phyloP scores from a whole-genome alignment of 2,329 filamentous ascomycete genomes.

The Pestalotiopsis sp. region DNA sequence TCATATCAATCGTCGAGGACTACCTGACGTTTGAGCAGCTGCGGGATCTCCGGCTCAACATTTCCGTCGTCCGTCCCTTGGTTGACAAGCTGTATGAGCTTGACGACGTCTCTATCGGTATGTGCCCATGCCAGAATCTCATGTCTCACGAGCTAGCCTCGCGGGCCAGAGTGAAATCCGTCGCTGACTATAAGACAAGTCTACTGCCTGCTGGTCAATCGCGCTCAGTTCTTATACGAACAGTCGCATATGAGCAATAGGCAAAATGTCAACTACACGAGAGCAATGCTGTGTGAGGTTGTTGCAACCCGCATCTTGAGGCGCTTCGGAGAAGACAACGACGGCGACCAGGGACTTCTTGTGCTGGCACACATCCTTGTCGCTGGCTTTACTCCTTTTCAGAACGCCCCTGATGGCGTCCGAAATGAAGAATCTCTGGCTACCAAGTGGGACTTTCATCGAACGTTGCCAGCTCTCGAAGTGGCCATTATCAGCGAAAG shows the following conservation, averaged over 20 bases:
- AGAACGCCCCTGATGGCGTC: conserved; percentile 73
- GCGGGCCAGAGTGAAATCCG: background rate
- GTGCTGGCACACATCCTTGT: conserved; percentile 79
- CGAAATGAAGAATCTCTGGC: conserved; percentile 56
- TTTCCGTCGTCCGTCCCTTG: conserved; percentile 75
- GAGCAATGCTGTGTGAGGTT: conserved; percentile 78
- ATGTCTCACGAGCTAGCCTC: conserved; percentile 13
- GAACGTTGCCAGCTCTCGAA: conserved; percentile 76
- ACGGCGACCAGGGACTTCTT: conserved; percentile 69
- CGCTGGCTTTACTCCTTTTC: conserved; percentile 82
- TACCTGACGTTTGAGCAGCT: conserved; percentile 73
- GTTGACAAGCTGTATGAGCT: conserved; percentile 83
- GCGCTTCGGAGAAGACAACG: conserved; percentile 77
- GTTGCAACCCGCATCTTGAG: conserved; percentile 78
- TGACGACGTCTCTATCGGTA: conserved; percentile 77
- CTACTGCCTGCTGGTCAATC: conserved; percentile 82
- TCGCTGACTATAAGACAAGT: conserved; percentile 46
- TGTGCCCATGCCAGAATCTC: conserved; percentile 19
- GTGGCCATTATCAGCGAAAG: conserved; percentile 82
- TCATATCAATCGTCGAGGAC: conserved; percentile 64
- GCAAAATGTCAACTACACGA: conserved; percentile 78
- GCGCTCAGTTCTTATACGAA: conserved; percentile 77
- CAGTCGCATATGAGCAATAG: conserved; percentile 75
- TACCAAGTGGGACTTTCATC: conserved; percentile 48
- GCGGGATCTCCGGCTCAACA: conserved; percentile 79